phyloP scores from a whole-genome alignment of 176 grass and related monocot genomes.

The Tillandsia fasciculata region DNA sequence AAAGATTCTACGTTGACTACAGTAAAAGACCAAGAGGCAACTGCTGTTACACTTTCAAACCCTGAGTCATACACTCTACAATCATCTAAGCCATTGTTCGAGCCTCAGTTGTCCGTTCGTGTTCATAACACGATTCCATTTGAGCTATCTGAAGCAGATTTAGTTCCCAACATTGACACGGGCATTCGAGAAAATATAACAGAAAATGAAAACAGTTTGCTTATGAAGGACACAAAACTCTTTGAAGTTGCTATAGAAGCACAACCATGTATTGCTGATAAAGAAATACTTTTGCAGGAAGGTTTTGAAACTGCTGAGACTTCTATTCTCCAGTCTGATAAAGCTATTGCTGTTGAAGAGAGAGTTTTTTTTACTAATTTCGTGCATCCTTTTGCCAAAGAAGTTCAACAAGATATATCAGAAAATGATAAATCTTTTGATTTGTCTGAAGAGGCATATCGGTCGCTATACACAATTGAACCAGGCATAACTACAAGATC shows the following conservation, averaged over 20 bases:
- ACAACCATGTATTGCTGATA: not conserved
- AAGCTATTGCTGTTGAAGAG: not conserved
- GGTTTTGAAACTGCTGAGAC: not conserved
- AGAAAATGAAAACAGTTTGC: not conserved
- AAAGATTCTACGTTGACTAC: slow-evolving; percentile 6
- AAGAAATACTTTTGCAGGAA: not conserved
- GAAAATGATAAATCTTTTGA: not conserved
- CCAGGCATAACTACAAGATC: slow-evolving; percentile 10
- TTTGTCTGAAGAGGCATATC: slow-evolving; percentile 6
- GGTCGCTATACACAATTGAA: slow-evolving; percentile 9
- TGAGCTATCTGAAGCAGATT: not conserved
- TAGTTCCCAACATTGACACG: not conserved
- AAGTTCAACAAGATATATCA: not conserved
- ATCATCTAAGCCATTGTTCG: slow-evolving; percentile 30
- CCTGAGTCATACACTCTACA: not conserved
- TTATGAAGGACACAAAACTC: not conserved
- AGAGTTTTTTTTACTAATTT: not conserved
- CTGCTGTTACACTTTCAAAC: slow-evolving; percentile 22
- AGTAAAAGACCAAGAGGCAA: slow-evolving; percentile 25
- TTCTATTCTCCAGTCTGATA: not conserved
- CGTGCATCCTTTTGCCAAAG: not conserved
- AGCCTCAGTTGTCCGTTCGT: slow-evolving; percentile 14
- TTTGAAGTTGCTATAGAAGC: not conserved
- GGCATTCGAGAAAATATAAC: not conserved
- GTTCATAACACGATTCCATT: slow-evolving; percentile 21